Evolutionary conservation across 352 stramenopile species (phyloP), one percentile per base, ranked within the genome.

Genomic region (Phytopythium oedochilum): DNA sequence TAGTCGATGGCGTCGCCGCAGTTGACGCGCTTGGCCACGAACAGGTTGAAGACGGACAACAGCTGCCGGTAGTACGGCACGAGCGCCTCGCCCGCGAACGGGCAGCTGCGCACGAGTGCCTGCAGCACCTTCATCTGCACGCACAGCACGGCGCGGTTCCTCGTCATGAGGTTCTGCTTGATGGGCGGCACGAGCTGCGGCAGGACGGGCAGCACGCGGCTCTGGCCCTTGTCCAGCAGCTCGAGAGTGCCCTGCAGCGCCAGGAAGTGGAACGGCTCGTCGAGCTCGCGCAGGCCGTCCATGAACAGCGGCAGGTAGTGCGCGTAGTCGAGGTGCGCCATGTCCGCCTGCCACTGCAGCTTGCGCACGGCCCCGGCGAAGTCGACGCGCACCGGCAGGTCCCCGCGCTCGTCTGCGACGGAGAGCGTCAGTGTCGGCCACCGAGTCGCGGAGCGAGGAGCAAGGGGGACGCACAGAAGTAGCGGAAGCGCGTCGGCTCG

Each of bases 1-100:
- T 97, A 98, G 69, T 98, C 89, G 57, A 98, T 97, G n/a, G 63
- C 68, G 61, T 98, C 92, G 18, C 92, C 92, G 42, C 88, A 93
- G 68, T 97, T 98, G n/a, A 89, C 71, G 71, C 92, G 73, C 68
- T 97, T 93, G 32, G 80, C 78, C 66, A 93, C 87, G 49, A 97
- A 97, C 17, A 97, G 56, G 50, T 97, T 97, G 63, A 98, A 96
- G 12, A 97, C 71, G n/a, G 81, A 83, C 18, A 98, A 70, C 42
- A 98, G 66, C 57, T 97, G 87, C 8, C 90, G 86, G 58, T 97
- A 97, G 72, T 97, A 97, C 6, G 88, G 83, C 31, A 98, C 89
- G 20, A 98, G 78, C 25, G 86, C 89, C 55, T 96, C 81, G 6
- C 92, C 92, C 0, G 94, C 79, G 61, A 80, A 91, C 44, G 74